Conservation (phyloP, 192 early-diverging fungal species). For the Coemansia sp. region DNA sequence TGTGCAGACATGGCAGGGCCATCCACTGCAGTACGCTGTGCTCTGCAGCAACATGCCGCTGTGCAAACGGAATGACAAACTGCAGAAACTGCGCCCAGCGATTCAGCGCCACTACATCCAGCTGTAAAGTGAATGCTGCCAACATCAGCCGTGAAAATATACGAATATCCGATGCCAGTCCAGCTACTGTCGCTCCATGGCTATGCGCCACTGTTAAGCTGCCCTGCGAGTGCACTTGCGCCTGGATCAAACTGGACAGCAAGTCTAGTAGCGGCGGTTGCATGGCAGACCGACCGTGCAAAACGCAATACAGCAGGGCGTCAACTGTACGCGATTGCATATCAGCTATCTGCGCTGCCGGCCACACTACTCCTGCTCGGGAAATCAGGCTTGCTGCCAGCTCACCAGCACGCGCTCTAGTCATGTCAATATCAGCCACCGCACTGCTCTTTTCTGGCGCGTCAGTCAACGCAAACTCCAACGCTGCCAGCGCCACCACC, state of each 20-base stretch:
- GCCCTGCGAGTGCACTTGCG: not conserved
- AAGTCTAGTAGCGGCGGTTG: slow-evolving; percentile 41
- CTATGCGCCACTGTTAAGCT: not conserved
- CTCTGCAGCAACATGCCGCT: slow-evolving; percentile 9
- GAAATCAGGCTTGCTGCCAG: slow-evolving; percentile 20
- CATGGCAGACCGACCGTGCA: slow-evolving; percentile 19
- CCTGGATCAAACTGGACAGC: slow-evolving; percentile 14
- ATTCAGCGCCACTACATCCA: slow-evolving; percentile 26
- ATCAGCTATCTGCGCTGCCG: slow-evolving; percentile 7
- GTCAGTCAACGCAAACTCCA: slow-evolving; percentile 36
- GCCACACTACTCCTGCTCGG: slow-evolving; percentile 22
- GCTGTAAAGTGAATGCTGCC: slow-evolving; percentile 38
- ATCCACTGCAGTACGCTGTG: slow-evolving; percentile 21
- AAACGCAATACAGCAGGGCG: slow-evolving; percentile 33
- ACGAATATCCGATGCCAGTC: not conserved
- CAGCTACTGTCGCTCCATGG: not conserved
- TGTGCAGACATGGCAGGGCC: slow-evolving; percentile 38
- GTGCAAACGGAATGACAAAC: slow-evolving; percentile 19
- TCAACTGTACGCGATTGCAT: slow-evolving; percentile 26
- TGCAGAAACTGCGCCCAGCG: slow-evolving; percentile 30
- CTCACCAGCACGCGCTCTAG: slow-evolving; percentile 20
- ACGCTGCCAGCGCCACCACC: slow-evolving; percentile 7
- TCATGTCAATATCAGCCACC: slow-evolving; percentile 10
- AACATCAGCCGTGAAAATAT: slow-evolving; percentile 32
- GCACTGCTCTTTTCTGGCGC: slow-evolving; percentile 1